Evolutionary conservation across 75 land plant species (phyloP).

Genomic region (Pinus tabuliformis): DNA sequence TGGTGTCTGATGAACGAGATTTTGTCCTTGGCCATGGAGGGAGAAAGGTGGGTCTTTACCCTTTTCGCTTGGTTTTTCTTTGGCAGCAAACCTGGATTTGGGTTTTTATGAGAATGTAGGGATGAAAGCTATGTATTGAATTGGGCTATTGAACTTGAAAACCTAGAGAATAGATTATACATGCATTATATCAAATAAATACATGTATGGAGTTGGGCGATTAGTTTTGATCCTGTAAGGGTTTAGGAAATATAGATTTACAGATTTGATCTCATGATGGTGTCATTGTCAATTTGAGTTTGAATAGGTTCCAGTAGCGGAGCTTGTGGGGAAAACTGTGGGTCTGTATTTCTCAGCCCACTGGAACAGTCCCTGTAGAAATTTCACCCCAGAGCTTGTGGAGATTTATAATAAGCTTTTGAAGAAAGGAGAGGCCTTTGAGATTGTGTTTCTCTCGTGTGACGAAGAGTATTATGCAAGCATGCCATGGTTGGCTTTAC

Average conservation of each 20-base stretch:
- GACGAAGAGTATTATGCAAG: constrained; percentile 19
- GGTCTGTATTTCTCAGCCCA: constrained; percentile 51
- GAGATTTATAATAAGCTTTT: constrained; percentile 29
- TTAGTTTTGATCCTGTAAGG: too few relatives aligned
- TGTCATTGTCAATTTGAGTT: too few relatives aligned
- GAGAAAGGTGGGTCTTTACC: constrained; percentile 22
- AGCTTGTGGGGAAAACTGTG: constrained; percentile 46
- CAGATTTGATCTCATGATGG: too few relatives aligned
- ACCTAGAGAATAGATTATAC: too few relatives aligned
- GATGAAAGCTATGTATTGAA: too few relatives aligned
- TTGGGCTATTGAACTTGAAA: too few relatives aligned
- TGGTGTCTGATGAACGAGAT: constrained; percentile 27
- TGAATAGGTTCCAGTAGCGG: constrained; percentile 26
- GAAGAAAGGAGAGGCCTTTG: constrained; percentile 18
- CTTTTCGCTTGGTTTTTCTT: too few relatives aligned
- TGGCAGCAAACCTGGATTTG: too few relatives aligned
- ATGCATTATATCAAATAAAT: too few relatives aligned
- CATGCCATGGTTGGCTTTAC: constrained; percentile 12
- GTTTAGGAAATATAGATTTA: too few relatives aligned
- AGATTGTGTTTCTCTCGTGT: constrained; percentile 25
- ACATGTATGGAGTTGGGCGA: too few relatives aligned
- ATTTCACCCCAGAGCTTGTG: background rate
- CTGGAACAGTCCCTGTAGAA: background rate
- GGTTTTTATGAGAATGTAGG: too few relatives aligned
- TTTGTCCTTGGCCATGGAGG: constrained; percentile 39